These are phyloP conservation scores for Aphanomyces invadans DNA, from an alignment of 352 stramenopile genomes.

Conservation along the genomic window DNA sequence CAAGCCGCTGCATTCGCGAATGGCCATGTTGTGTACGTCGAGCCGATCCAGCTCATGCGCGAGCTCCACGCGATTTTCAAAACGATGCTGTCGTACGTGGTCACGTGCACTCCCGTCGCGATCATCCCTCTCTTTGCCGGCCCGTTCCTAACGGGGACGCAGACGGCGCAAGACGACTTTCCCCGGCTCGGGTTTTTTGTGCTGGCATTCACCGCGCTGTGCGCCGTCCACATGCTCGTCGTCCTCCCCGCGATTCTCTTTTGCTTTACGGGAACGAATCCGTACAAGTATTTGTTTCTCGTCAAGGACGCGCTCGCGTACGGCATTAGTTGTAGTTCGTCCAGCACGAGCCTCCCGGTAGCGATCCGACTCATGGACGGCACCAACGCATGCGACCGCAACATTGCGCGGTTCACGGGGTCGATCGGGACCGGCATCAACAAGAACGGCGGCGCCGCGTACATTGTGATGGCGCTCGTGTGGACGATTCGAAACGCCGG, in stretches of 20 bases:
- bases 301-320: not conserved
- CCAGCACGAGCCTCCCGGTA: not conserved
- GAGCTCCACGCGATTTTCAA: slow-evolving; percentile 2
- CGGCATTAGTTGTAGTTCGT: not conserved
- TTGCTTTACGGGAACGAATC: not conserved
- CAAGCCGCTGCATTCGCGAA: not conserved
- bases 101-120: not conserved
- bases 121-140: slow-evolving; percentile 6
- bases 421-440: slow-evolving; percentile 5
- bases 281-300: not conserved
- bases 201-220: not conserved
- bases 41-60: not conserved
- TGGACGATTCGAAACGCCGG: slow-evolving; percentile 3
- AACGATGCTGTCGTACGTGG: slow-evolving; percentile 4
- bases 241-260: not conserved
- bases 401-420: not conserved
- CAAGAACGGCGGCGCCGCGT: slow-evolving; percentile 8
- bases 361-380: slow-evolving; percentile 1
- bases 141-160: not conserved
- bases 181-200: not conserved
- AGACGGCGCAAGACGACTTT: not conserved
- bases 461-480: slow-evolving; percentile 1
- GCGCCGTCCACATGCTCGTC: not conserved
- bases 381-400: not conserved
- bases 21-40: not conserved